Evolutionary conservation across 352 stramenopile species (phyloP), one percentile per base, ranked within the genome.

Genomic region (Saprolegnia parasitica): DNA sequence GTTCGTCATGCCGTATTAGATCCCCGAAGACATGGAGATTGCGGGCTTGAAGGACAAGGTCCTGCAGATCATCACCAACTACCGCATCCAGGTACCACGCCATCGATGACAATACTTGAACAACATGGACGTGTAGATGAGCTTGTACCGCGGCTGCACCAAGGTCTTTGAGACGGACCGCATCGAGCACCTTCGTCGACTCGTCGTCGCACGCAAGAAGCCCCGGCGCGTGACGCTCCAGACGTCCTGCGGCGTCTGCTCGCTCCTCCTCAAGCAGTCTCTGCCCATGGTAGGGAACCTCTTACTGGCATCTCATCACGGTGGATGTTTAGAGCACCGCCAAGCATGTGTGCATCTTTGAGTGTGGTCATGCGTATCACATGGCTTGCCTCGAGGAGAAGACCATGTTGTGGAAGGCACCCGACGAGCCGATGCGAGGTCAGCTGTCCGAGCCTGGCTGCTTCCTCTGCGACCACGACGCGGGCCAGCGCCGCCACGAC

Each of bases 361-460:
- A 92, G 70, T 94, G 86, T 71, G 84, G 86, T 16, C 86, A 94
- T 54, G 86, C 80, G 65, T 94, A 92, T 71, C 86, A 94, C 61
- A 67, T 91, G 20, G 77, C 81, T 39, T 94, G 86, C 56, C 72
- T 94, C 9, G 83, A 91, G 54, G 86, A 94, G 66, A 91, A 92
- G 71, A 89, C 88, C 80, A 83, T 84, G n/a, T 88, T 92, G 78
- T 92, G 86, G 84, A 92, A 91, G 72, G 84, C 77, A n/a, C 57
- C 78, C 1, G 77, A 88, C 35, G 76, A 78, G 0, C 81, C 40
- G 71, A 77, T 16, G 23, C 81, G 72, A 20, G 74, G 74, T 21
- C 46, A 84, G 18, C 78, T 71, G 20, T 72, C 80, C 15, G 73
- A 79, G 11, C 78, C 91, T 4, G 84, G 84, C 9, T 94, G 86